These are phyloP conservation scores for Phlyctochytrium planicorne DNA, from an alignment of 192 early-diverging fungal species.

Conservation along the genomic window DNA sequence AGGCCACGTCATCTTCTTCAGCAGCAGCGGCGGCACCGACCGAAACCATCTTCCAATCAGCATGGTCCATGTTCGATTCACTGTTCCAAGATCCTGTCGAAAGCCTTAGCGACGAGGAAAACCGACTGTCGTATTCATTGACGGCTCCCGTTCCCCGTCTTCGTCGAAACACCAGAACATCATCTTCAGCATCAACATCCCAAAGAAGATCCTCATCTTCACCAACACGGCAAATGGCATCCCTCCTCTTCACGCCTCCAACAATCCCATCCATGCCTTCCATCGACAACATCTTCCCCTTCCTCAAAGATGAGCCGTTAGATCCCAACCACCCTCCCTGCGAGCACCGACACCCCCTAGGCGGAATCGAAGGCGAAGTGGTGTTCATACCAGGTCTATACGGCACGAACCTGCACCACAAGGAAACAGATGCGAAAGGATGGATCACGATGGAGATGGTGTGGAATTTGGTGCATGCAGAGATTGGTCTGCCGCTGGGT, in stretches of 20 bases:
- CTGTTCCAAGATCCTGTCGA: neutral
- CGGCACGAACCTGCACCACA: slow-evolving; percentile 21
- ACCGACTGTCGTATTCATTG: neutral
- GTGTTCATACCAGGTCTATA: slow-evolving; percentile 34
- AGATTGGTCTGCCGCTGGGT: slow-evolving; percentile 14
- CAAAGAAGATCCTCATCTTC: neutral
- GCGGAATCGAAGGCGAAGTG: slow-evolving; percentile 30
- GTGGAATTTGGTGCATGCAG: slow-evolving; percentile 9
- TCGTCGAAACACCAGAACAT: neutral
- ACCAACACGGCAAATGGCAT: neutral
- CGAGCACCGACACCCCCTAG: slow-evolving; percentile 27
- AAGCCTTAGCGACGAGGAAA: neutral
- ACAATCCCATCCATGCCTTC: neutral
- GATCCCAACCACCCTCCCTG: slow-evolving; percentile 7
- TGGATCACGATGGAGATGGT: slow-evolving; percentile 32
- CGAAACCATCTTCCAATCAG: neutral
- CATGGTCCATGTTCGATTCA: neutral
- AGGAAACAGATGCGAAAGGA: slow-evolving; percentile 13
- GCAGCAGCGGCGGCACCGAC: no score
- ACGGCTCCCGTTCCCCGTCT: neutral
- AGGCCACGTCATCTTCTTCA: no score
- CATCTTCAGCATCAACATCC: neutral
- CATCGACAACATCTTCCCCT: neutral
- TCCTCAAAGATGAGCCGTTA: neutral
- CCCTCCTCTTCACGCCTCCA: neutral